Base-by-base conservation (phyloP, 441 rosid species). In the Aquilaria agallochum region DNA sequence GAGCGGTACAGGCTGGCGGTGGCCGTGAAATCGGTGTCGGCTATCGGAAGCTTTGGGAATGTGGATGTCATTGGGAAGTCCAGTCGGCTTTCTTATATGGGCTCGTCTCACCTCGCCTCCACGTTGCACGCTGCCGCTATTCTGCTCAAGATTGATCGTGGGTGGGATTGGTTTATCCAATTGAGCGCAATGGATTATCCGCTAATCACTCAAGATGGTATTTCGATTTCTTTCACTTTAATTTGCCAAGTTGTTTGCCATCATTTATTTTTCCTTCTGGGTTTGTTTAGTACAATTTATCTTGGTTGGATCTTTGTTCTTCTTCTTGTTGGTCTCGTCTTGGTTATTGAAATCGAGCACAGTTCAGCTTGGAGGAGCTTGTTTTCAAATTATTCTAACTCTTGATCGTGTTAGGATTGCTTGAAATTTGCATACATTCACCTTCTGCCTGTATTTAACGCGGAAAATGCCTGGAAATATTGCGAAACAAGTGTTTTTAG, bases 171-270 rank as follows among this genome's bases (percentile, higher is more conserved):
- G 97, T 93, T 93, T 52, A 81, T 93, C 31, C 69, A 67, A 36
- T 78, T 92, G 78, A 88, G 94, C 58, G 95, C 98, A 5, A 62
- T 59, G 69, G 97, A 92, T 78, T 92, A 90, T 77, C 97, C 97
- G 0, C 69, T 92, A 62, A 60, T 90, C 62, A 86, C 97, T 48
- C 96, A 84, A 76, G 97, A 90, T 60, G 97, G 97, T 90, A 84
- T 57, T 52, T 72, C 11, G 33, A 3, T 49, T 32, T 36, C 42
- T 36, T 65, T 64, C 53, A 50, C 12, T 30, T 11, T 11, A 5
- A 9, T 53, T 69, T 13, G 3, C 7, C 6, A 36, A 36, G 57
- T 47, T 34, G 46, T 14, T 5, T 61, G 62, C 20, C 33, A 12
- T 65, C 13, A 58, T 53, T 64, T 51, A 3, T 36, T 46, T 50